Conservation (phyloP, 1,284 basidiomycete species). For the Rhizoctonia solani region DNA sequence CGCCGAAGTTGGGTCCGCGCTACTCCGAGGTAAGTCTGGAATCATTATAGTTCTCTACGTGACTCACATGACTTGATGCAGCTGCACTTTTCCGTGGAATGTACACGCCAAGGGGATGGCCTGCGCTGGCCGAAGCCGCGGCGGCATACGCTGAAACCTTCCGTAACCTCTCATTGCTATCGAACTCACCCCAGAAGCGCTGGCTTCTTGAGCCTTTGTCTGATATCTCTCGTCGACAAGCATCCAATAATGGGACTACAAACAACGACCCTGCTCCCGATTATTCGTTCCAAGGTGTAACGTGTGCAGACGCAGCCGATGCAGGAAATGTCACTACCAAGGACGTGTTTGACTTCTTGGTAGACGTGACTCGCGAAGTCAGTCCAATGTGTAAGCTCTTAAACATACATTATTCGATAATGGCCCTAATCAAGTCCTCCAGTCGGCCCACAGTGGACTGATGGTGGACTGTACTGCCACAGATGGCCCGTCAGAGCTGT, state of each 20-base stretch:
- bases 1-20: constrained; percentile 4
- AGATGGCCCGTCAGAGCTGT: constrained; percentile 32
- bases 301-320: constrained; percentile 31
- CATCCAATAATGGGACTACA: neutral
- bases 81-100: constrained; percentile 4
- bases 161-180: neutral
- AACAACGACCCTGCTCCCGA: constrained; percentile 1
- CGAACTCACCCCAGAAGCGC: neutral
- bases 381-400: constrained; percentile 7
- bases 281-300: constrained; percentile 16
- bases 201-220: too few relatives aligned
- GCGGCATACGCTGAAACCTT: neutral
- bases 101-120: constrained; percentile 34
- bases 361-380: neutral
- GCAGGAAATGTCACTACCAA: too few relatives aligned
- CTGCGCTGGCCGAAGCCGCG: constrained; percentile 4
- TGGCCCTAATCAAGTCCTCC: neutral
- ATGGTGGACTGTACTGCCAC: constrained; percentile 29
- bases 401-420: too few relatives aligned
- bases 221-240: neutral
- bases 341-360: constrained; percentile 19
- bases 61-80: neutral
- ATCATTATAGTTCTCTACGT: neutral
- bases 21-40: constrained; percentile 25
- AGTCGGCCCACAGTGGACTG: constrained; percentile 9